These are phyloP conservation scores for Aspergillus bridgeri DNA, from an alignment of 495 filamentous ascomycete species.

Conservation along the genomic window DNA sequence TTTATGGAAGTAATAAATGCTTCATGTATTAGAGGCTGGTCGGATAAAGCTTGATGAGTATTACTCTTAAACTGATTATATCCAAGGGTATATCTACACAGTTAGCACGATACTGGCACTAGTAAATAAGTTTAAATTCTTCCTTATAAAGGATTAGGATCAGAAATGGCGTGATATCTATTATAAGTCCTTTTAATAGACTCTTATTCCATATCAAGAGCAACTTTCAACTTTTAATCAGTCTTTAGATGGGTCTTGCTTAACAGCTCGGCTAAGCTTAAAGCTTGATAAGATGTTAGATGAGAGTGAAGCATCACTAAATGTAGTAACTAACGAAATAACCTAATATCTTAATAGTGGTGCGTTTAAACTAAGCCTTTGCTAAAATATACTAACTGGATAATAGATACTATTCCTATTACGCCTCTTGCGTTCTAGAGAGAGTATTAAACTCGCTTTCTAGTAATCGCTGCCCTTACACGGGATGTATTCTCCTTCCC, in stretches of 20 bases:
- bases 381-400: background rate
- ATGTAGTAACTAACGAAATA: background rate
- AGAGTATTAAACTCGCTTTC: background rate
- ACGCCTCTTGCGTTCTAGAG: background rate
- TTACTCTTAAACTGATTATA: slow-evolving; percentile 4
- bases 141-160: background rate
- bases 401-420: background rate
- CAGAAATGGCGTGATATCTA: background rate
- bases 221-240: background rate
- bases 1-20: slow-evolving; percentile 5
- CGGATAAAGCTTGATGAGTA: too few species aligned
- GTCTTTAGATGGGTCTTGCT: background rate
- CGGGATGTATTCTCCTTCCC: background rate
- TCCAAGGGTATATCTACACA: slow-evolving; percentile 4
- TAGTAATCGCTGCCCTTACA: background rate
- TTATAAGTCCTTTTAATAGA: background rate
- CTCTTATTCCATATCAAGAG: slow-evolving; percentile 1
- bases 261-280: background rate
- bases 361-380: background rate
- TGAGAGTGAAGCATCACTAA: background rate
- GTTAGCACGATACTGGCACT: slow-evolving; percentile 5
- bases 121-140: slow-evolving; percentile 3
- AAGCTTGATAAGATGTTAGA: slow-evolving; percentile 2
- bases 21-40: too few species aligned
- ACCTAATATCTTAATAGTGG: slow-evolving; percentile 2